These are phyloP conservation scores for Primulina tabacum DNA, from an alignment of 257 asterid species.

Conservation along the genomic window DNA sequence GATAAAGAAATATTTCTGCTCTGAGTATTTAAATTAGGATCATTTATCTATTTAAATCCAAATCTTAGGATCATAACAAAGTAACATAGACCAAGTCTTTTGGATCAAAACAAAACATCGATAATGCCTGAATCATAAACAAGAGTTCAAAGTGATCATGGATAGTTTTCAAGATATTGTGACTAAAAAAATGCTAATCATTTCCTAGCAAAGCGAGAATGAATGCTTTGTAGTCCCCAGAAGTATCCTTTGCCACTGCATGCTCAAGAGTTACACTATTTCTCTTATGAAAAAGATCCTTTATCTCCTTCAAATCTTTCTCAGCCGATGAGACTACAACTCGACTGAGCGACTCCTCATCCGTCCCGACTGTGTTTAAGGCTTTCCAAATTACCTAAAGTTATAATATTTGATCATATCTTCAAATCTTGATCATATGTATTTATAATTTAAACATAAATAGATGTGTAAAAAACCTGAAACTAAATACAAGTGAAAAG, in stretches of 20 bases:
- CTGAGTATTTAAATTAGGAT: no score
- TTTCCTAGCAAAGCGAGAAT: slow-evolving; percentile 63
- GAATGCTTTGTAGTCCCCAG: slow-evolving; percentile 64
- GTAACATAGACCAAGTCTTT: no score
- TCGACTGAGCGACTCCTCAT: slow-evolving; percentile 57
- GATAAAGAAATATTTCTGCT: no score
- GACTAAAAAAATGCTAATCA: background rate
- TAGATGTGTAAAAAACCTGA: background rate
- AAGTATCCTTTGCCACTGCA: slow-evolving; percentile 64
- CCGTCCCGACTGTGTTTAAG: slow-evolving; percentile 45
- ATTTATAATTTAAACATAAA: no score
- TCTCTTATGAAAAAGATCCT: slow-evolving; percentile 53
- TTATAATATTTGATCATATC: background rate
- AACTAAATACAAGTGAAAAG: no score
- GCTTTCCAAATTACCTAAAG: slow-evolving; percentile 53
- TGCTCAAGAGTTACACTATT: slow-evolving; percentile 58
- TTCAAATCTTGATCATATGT: no score
- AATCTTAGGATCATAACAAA: no score
- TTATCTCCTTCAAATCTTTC: slow-evolving; percentile 53
- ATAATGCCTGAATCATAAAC: no score
- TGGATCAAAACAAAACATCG: no score
- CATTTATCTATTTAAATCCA: no score
- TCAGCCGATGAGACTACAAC: slow-evolving; percentile 74
- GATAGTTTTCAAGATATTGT: background rate
- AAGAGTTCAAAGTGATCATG: no score